phyloP scores from a whole-genome alignment of 192 early-diverging fungal genomes.

The Physocladia obscura region DNA sequence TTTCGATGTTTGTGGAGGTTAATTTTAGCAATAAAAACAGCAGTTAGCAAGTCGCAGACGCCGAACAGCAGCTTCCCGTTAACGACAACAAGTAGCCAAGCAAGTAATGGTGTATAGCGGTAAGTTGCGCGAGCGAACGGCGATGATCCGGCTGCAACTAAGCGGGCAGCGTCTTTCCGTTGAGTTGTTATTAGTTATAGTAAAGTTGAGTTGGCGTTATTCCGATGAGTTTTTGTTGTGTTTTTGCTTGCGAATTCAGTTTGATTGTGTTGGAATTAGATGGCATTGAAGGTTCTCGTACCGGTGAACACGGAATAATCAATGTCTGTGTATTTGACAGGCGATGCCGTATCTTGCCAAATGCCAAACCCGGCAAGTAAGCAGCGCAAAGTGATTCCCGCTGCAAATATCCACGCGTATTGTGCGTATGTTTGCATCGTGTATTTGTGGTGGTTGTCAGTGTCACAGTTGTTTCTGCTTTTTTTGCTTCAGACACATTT shows the following conservation, averaged over 20 bases:
- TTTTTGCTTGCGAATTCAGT: background rate
- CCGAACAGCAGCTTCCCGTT: conserved; percentile 96
- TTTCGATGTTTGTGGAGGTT: background rate
- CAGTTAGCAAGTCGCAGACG: conserved; percentile 75
- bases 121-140: conserved; percentile 93
- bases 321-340: conserved; percentile 98
- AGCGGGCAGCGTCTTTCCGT: conserved; percentile 75
- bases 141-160: conserved; percentile 66
- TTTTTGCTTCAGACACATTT: too few relatives aligned
- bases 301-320: conserved; percentile 92
- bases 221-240: background rate
- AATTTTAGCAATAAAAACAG: conserved; percentile 56
- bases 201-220: conserved; percentile 31
- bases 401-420: too few relatives aligned
- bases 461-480: too few relatives aligned
- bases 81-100: conserved; percentile 79
- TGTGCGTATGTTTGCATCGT: too few relatives aligned
- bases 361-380: conserved; percentile 78
- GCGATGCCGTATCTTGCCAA: conserved; percentile 82
- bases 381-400: conserved; percentile 48
- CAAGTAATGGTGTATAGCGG: conserved; percentile 95
- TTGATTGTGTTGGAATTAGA: too few relatives aligned
- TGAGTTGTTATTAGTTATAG: background rate
- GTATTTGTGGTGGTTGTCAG: too few relatives aligned
- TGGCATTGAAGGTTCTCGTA: background rate